Evolutionary conservation across 2,329 filamentous ascomycete species (phyloP).

Genomic region (Penicillium olsonii): DNA sequence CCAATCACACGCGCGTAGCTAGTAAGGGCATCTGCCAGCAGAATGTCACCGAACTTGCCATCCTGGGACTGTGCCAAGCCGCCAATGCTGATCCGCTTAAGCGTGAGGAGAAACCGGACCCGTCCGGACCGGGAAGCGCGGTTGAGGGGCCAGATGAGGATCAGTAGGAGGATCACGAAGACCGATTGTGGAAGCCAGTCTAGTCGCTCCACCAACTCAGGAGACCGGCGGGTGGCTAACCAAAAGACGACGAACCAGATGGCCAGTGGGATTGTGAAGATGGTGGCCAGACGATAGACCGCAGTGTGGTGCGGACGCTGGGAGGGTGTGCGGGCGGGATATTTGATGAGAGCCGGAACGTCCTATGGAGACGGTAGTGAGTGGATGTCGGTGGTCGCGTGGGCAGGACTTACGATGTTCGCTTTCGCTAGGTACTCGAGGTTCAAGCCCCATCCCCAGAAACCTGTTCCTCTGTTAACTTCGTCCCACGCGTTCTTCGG

Average conservation of each 20-base stretch:
- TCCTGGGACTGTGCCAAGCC: constrained; percentile 83
- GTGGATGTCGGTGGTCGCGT: constrained; percentile 7
- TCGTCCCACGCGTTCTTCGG: neutral
- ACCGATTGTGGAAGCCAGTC: constrained; percentile 86
- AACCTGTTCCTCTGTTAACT: constrained; percentile 55
- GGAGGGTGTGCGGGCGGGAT: constrained; percentile 71
- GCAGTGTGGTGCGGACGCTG: constrained; percentile 77
- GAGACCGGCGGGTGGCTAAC: constrained; percentile 71
- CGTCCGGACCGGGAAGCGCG: constrained; percentile 70
- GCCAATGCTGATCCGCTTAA: constrained; percentile 78
- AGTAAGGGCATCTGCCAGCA: constrained; percentile 91
- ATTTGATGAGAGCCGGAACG: constrained; percentile 81
- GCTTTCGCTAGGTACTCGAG: constrained; percentile 78
- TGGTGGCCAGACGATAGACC: constrained; percentile 79
- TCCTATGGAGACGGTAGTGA: constrained; percentile 55
- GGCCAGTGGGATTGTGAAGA: constrained; percentile 70
- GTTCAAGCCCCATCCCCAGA: constrained; percentile 95
- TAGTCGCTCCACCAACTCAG: constrained; percentile 70
- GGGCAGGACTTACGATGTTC: constrained; percentile 64
- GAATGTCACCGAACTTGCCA: constrained; percentile 91
- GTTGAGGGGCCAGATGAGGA: constrained; percentile 73
- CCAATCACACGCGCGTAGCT: constrained; percentile 91
- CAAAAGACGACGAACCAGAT: constrained; percentile 81
- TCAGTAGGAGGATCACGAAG: constrained; percentile 68
- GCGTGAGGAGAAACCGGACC: constrained; percentile 70